Base-by-base conservation (phyloP, 139 green algal genomes). In the Coelastrella sp. region DNA sequence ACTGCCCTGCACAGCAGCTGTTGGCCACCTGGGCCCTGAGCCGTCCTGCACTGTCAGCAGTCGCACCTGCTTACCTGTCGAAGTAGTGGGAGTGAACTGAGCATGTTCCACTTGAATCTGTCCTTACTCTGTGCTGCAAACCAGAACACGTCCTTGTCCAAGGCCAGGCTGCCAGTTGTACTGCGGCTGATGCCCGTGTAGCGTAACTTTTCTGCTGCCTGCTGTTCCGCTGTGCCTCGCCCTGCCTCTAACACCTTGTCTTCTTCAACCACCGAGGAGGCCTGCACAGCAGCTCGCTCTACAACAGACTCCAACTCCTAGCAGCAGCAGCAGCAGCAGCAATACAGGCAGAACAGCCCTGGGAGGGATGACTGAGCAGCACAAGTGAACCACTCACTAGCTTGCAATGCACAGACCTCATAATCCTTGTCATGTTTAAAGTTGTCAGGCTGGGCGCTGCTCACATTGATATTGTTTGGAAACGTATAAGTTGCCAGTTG, bases 241-340 rank as follows among this genome's bases (percentile, higher is more conserved):
- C n/a, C 66, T 65, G 25, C 61, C 25, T 72, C 24, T 78, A 35
- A 76, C 7, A 20, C 57, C 75, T 49, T 9, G 7, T 80, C 25
- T 58, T 49, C 75, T 11, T 56, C 56, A 57, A 78, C 78, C 63
- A 80, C 80, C 9, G 58, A 56, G 19, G 76, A 70, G 24, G 35
- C 68, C 92, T 97, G 96, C 20, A 92, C 49, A 7, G 92, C 93
- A 7, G 96, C 96, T 0, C 96, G 90, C 89, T 95, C 91, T 65
- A 98, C 88, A 25, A 95, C 90, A 4, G 66, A 57, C 7, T 93
- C n/a, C 63, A 97, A 90, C 91, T 98, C 96, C 86, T 95, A 86
- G 57, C 14, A 27, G 3, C 27, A 35, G 78, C 56, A 11, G 14
- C 24, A n/a, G 22, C 73, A 79, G 73, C 73, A 79, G 73, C n/a